Percentiles rank a stretch among this genome's conserved stretches.
phyloP scores from a whole-genome alignment of 2,329 filamentous ascomycete species.

The Cucurbitaria berberidis region DNA sequence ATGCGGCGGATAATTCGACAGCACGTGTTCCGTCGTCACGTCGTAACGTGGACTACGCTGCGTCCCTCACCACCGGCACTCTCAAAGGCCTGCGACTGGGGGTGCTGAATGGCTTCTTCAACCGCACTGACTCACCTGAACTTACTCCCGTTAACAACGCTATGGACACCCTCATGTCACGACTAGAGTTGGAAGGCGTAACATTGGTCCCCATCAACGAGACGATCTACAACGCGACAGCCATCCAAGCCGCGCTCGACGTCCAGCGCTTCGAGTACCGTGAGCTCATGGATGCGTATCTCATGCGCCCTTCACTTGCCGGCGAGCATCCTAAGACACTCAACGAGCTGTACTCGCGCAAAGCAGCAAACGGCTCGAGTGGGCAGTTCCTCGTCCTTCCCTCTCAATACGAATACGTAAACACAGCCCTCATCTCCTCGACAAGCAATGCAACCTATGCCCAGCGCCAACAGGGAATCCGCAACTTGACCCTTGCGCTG shows the following conservation, averaged over 20 bases:
- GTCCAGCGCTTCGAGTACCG: slow-evolving; percentile 68
- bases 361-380: slow-evolving; percentile 34
- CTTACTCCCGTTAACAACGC: slow-evolving; percentile 63
- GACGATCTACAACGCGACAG: slow-evolving; percentile 58
- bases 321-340: slow-evolving; percentile 56
- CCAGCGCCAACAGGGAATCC: slow-evolving; percentile 56
- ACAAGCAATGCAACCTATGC: slow-evolving; percentile 60
- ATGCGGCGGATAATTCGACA: slow-evolving; percentile 60
- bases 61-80: slow-evolving; percentile 42
- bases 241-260: slow-evolving; percentile 58
- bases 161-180: slow-evolving; percentile 57
- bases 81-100: slow-evolving; percentile 56
- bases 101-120: slow-evolving; percentile 64
- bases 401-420: slow-evolving; percentile 62
- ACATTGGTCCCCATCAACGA: slow-evolving; percentile 59
- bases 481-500: slow-evolving; percentile 59
- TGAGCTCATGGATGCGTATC: slow-evolving; percentile 62
- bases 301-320: slow-evolving; percentile 53
- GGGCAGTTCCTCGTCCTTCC: slow-evolving; percentile 66
- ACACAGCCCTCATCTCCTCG: slow-evolving; percentile 58
- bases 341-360: slow-evolving; percentile 56
- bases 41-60: slow-evolving; percentile 56
- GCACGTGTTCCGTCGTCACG: slow-evolving; percentile 53
- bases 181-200: slow-evolving; percentile 56
- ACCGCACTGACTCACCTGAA: slow-evolving; percentile 58